Conservation (phyloP, 805 yeast genomes). For the Candida parachauliodes region DNA sequence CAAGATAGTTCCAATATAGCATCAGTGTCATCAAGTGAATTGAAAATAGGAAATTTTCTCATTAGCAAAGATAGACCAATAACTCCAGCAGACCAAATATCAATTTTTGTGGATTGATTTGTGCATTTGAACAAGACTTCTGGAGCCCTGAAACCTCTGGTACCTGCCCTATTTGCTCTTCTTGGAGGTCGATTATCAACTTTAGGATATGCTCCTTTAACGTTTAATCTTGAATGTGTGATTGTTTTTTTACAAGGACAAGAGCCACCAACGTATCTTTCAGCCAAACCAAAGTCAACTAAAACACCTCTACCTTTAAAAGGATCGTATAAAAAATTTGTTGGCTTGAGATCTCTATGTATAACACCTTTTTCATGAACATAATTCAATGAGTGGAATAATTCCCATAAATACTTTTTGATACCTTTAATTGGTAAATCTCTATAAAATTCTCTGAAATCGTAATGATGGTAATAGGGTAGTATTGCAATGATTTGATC, state of each 20-base stretch:
- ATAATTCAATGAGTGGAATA: slow-evolving; percentile 69
- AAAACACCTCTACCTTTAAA: slow-evolving; percentile 68
- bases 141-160: slow-evolving; percentile 93
- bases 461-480: slow-evolving; percentile 88
- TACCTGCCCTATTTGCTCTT: slow-evolving; percentile 95
- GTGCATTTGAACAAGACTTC: slow-evolving; percentile 86
- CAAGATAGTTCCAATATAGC: slow-evolving; percentile 82
- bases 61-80: slow-evolving; percentile 74
- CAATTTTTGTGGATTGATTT: slow-evolving; percentile 76
- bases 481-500: slow-evolving; percentile 93
- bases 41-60: slow-evolving; percentile 87
- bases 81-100: slow-evolving; percentile 92
- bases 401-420: slow-evolving; percentile 72
- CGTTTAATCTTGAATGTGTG: slow-evolving; percentile 16
- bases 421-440: slow-evolving; percentile 78
- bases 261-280: slow-evolving; percentile 36
- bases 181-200: slow-evolving; percentile 85
- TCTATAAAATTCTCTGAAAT: slow-evolving; percentile 82
- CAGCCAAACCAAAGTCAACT: slow-evolving; percentile 93
- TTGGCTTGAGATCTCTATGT: slow-evolving; percentile 47
- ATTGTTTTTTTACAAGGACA: slow-evolving; percentile 53
- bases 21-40: slow-evolving; percentile 89
- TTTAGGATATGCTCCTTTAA: slow-evolving; percentile 66
- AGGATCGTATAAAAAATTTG: slow-evolving; percentile 69
- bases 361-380: slow-evolving; percentile 45